Evolutionary conservation across 75 land plant genomes (phyloP), one percentile per base, ranked within the genome.

Genomic region (Sequoiadendron giganteum): DNA sequence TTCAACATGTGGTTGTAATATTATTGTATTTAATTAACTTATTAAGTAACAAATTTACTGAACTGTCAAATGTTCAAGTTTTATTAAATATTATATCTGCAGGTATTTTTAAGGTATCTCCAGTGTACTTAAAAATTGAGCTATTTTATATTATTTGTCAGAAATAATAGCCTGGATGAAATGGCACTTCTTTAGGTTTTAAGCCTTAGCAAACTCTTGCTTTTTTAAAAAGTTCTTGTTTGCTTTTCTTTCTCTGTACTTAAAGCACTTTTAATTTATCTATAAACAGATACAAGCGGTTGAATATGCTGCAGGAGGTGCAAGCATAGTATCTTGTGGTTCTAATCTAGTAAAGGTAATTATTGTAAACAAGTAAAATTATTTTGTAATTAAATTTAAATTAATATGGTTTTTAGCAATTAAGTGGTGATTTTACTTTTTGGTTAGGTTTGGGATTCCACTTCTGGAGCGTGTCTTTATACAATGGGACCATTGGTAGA

Each of bases 241-340:
- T n/a, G 75, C 75, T 28, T 70, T 49, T 49, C 52, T n/a, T 73
- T 73, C 32, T 34, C 76, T 32, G 10, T 70, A 70, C 76, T 73
- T 5, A 25, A n/a, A 61, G 1, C 38, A 32, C 76, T 73, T 73
- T 8, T 30, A 72, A 9, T 21, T 10, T 30, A 34, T 32, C 36
- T 73, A 85, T 85, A 19, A 86, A 28, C 85, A 91, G 92, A 90
- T 91, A 56, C 92, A 91, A 88, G 92, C 92, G 21, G 92, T 91
- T 32, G 92, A 91, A 85, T 91, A 91, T 91, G 92, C 92, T 45
- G 83, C 85, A 55, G 77, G 85, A 78, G 92, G 92, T 73, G 89
- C 82, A 14, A 52, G 84, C 52, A 85, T 91, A 36, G 92, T 91
- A 65, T 90, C 92, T 16, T 91, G 92, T 90, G 92, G 88, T 68